Base-by-base conservation (phyloP, 2,329 filamentous ascomycete genomes). In the Scopulariopsis brevicaulis region DNA sequence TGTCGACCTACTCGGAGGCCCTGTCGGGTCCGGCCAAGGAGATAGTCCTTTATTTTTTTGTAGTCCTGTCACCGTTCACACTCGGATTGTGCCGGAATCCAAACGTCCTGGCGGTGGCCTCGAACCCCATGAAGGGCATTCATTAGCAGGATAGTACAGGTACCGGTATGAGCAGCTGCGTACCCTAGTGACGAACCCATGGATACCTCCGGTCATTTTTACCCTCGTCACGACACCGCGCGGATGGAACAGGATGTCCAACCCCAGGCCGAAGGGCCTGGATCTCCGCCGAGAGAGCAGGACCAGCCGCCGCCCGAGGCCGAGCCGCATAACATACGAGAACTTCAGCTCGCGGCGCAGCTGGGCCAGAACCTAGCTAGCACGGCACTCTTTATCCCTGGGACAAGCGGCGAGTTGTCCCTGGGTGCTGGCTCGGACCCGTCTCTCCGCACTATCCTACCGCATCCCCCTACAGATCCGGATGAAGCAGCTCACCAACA, bases 261-360 rank as follows among this genome's bases (percentile, higher is more conserved):
- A 1, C 48, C 46, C n/a, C 52, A 40, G 40, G 15, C 56, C 51
- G 51, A 54, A 10, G 50, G 25, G 51, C 56, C 35, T 14, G 34
- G 24, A 11, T 58, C 56, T n/a, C 56, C 56, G n/a, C 37, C 51
- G 6, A 10, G 51, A 37, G 51, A 58, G 22, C 56, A 40, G 51
- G 22, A 14, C 8, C 51, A 54, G 12, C 56, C 15, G 12, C 15
- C 48, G 3, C 55, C 48, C 10, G 56, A 58, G 10, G 54, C 40
- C 15, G 56, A 58, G 22, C 51, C 52, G 7, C 51, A 54, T 14
- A 58, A 58, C 35, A 50, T 54, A 43, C 51, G 81, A 62, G 80
- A 83, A 68, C 71, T 83, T 50, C 80, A 82, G 66, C 70, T 83
- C 46, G 80, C 80, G 15, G 80, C 81, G 11, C 81, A 83, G 64